Base-by-base conservation (phyloP, 192 early-diverging fungal species). In the Entophlyctis helioformis region DNA sequence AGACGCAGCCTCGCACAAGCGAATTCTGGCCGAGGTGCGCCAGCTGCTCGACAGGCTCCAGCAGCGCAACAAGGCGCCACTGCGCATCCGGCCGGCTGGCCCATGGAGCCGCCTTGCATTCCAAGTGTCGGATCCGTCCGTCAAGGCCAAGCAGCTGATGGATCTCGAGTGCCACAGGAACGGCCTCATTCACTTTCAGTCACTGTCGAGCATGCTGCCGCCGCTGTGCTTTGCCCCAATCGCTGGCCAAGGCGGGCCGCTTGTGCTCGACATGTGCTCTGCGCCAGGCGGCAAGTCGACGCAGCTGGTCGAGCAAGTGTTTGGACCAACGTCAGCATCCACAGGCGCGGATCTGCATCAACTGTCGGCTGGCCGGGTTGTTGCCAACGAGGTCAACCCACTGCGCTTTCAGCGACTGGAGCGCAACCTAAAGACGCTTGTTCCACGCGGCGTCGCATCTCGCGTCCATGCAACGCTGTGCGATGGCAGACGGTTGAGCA, bases 281-380 rank as follows among this genome's bases (percentile, higher is more conserved):
- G 89, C 91, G 5, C 91, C 91, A 5, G 91, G 91, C 26, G 89
- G 91, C 46, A 94, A 94, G 60, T 83, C 84, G n/a, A 81, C 83
- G 1, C 82, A 89, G 47, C 38, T 56, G 11, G 39, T 25, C 2
- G 46, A 56, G 29, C 23, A 19, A 0, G 29, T 43, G 29, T n/a
- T n/a, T n/a, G n/a, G n/a, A n/a, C n/a, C n/a, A n/a, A n/a, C n/a
- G n/a, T n/a, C n/a, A n/a, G n/a, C n/a, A n/a, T n/a, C n/a, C n/a
- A n/a, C n/a, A n/a, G n/a, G n/a, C n/a, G n/a, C n/a, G n/a, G n/a
- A n/a, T n/a, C n/a, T n/a, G n/a, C n/a, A n/a, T n/a, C n/a, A n/a
- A n/a, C 21, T 13, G 11, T 19, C 22, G 2, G 7, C n/a, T 2
- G 47, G 41, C 10, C 20, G 7, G 1, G 29, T 54, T 2, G 46